Base-by-base conservation (phyloP, 1,139 yeast species). In the Lodderomyces metapsilosis region DNA sequence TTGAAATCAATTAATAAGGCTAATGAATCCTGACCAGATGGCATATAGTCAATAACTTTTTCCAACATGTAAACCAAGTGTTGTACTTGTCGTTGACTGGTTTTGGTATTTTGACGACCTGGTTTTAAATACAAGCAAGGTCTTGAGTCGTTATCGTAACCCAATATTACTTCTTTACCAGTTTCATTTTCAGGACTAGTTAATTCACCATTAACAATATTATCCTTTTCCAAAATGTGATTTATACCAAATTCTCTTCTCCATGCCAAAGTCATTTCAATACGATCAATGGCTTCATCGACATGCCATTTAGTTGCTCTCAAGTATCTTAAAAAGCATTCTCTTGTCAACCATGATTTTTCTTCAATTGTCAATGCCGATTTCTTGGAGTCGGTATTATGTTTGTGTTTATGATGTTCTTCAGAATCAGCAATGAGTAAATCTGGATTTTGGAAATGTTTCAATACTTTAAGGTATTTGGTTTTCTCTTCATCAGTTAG, bases 391-490 rank as follows among this genome's bases (percentile, higher is more conserved):
- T 18, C 8, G 16, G 18, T 11, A 17, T 13, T 36, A 15, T 18
- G 8, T 40, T 58, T 56, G 35, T 47, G 51, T 48, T 67, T 66
- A 41, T 58, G 59, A 36, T 62, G 57, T n/a, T 68, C 67, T 53
- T 78, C 83, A 30, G 64, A 62, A 5, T 55, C 49, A 0, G 75
- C 68, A 4, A 75, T 57, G 17, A 51, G 50, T 38, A 74, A 61
- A 5, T 69, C 75, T 1, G 72, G 68, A 38, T 73, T 61, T 43
- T 68, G 68, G 59, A 88, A 84, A 61, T 86, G 80, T 34, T 65
- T 59, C 41, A 83, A 66, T 1, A 89, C 87, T 18, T 62, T 59
- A 13, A 66, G 54, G 54, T 84, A 91, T 64, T 81, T 84, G 13
- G 58, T 61, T 44, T 70, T 59, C 61, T 92, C 84, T 16, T 76